Evolutionary conservation across 2,329 filamentous ascomycete species (phyloP).

Genomic region (Aspergillus pseudoterreus): DNA sequence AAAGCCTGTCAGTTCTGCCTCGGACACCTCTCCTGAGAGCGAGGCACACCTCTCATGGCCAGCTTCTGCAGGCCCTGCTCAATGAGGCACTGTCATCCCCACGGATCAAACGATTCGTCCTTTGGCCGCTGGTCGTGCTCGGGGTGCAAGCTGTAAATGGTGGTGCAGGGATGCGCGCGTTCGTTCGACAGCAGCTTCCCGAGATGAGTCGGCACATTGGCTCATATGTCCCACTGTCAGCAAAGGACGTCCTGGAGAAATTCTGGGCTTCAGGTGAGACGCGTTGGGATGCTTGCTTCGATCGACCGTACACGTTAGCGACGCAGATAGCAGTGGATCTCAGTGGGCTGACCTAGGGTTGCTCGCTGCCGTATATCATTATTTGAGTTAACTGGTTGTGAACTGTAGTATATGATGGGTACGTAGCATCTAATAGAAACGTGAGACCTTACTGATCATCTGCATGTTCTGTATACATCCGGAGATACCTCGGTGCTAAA

Average conservation of each 20-base stretch:
- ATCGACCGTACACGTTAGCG: constrained; percentile 29
- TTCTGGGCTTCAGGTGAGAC: constrained; percentile 33
- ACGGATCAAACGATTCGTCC: constrained; percentile 20
- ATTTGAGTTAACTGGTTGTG: too few species aligned
- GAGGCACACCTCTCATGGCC: neutral
- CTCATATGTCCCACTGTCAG: constrained; percentile 28
- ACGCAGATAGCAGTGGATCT: constrained; percentile 13
- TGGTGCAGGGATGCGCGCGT: constrained; percentile 17
- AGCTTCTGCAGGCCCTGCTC: constrained; percentile 12
- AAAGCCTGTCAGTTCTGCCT: constrained; percentile 30
- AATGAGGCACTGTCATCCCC: constrained; percentile 11
- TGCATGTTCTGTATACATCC: too few species aligned
- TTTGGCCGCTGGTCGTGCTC: constrained; percentile 38
- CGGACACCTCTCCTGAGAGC: constrained; percentile 7
- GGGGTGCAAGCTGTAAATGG: constrained; percentile 29
- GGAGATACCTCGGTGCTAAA: too few species aligned
- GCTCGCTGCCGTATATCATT: too few species aligned
- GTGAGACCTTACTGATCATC: too few species aligned
- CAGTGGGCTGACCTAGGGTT: neutral
- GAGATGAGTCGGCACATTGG: constrained; percentile 25
- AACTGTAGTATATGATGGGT: too few species aligned
- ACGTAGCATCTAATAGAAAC: too few species aligned
- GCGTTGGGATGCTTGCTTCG: constrained; percentile 40
- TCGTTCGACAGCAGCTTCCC: constrained; percentile 24
- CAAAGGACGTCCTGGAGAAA: constrained; percentile 27